These are phyloP conservation scores for Colletotrichum nymphaeae DNA, from an alignment of 2,329 filamentous ascomycete species.

Conservation along the genomic window DNA sequence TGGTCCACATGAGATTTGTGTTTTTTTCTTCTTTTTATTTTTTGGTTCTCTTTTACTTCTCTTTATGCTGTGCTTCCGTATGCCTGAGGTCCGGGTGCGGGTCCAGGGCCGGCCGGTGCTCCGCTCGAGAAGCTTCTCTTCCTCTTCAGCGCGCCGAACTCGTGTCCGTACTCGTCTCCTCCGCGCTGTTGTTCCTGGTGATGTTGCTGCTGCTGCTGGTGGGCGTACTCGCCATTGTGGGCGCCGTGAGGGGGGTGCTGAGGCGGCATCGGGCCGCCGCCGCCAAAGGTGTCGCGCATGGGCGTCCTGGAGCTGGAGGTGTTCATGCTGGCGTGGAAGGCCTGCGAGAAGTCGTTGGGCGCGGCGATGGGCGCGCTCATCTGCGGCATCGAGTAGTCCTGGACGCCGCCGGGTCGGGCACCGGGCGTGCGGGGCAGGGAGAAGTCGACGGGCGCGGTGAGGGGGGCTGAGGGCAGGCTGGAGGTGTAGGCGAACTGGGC, in stretches of 20 bases:
- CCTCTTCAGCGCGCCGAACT: conserved; percentile 46
- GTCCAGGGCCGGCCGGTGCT: conserved; percentile 6
- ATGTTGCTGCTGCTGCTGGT: conserved; percentile 32
- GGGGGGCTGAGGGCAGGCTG: conserved; percentile 64
- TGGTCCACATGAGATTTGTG: neutral
- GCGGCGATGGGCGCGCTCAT: conserved; percentile 66
- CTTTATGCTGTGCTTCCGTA: conserved; percentile 38
- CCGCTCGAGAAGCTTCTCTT: conserved; percentile 50
- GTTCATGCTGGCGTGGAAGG: conserved; percentile 55
- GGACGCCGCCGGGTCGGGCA: conserved; percentile 47
- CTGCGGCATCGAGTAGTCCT: conserved; percentile 64
- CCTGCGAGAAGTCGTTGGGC: conserved; percentile 63
- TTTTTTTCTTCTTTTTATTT: neutral
- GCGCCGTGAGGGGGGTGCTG: conserved; percentile 31
- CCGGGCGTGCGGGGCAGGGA: conserved; percentile 57
- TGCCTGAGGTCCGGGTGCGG: conserved; percentile 35
- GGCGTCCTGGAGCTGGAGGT: conserved; percentile 51
- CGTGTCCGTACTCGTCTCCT: conserved; percentile 43
- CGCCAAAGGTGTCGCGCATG: conserved; percentile 57
- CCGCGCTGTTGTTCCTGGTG: conserved; percentile 37
- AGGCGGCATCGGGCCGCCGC: conserved; percentile 41
- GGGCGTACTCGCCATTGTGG: conserved; percentile 25
- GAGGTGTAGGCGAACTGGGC: conserved; percentile 52
- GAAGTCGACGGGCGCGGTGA: conserved; percentile 66
- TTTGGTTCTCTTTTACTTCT: neutral